A percentile compares a stretch with the other conserved stretches of the same genome.
Conservation (phyloP, 129 eudicot species). For the Ambrosia trifida region DNA sequence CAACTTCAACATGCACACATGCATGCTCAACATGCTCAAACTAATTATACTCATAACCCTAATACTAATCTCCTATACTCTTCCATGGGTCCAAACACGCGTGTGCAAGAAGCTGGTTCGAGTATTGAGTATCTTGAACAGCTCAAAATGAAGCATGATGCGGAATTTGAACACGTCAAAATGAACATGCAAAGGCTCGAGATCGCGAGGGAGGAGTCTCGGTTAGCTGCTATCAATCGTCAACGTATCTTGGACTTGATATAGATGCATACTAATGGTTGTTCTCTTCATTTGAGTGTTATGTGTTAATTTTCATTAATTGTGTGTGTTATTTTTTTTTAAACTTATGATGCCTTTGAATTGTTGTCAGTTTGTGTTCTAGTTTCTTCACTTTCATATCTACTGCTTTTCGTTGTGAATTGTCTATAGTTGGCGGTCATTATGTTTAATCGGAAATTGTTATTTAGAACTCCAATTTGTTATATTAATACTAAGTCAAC, state of each 20-base stretch:
- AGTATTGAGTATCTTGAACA: slow-evolving; percentile 4
- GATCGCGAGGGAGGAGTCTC: slow-evolving; percentile 19
- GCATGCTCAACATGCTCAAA: slow-evolving; percentile 16
- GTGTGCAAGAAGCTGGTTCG: not conserved
- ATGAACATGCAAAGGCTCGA: slow-evolving; percentile 16
- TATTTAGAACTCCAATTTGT: too few relatives aligned
- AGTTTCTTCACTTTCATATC: slow-evolving; percentile 6
- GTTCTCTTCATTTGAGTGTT: not conserved
- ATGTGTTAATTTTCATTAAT: not conserved
- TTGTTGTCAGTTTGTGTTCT: not conserved
- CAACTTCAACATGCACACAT: slow-evolving; percentile 9
- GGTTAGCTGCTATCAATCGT: slow-evolving; percentile 17
- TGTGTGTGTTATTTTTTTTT: not conserved
- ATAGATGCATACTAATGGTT: slow-evolving; percentile 11
- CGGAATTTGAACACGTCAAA: slow-evolving; percentile 16
- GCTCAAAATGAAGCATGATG: slow-evolving; percentile 5
- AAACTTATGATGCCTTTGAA: not conserved
- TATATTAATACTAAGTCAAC: too few relatives aligned
- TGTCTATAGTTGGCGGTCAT: too few relatives aligned
- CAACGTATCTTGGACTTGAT: slow-evolving; percentile 3
- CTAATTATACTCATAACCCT: slow-evolving; percentile 8
- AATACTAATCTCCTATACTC: slow-evolving; percentile 3
- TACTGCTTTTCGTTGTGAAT: not conserved
- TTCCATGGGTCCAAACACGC: slow-evolving; percentile 22
- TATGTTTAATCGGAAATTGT: too few relatives aligned